Evolutionary conservation across 2,329 filamentous ascomycete genomes (phyloP).

Genomic region (Fonsecaea pedrosoi): DNA sequence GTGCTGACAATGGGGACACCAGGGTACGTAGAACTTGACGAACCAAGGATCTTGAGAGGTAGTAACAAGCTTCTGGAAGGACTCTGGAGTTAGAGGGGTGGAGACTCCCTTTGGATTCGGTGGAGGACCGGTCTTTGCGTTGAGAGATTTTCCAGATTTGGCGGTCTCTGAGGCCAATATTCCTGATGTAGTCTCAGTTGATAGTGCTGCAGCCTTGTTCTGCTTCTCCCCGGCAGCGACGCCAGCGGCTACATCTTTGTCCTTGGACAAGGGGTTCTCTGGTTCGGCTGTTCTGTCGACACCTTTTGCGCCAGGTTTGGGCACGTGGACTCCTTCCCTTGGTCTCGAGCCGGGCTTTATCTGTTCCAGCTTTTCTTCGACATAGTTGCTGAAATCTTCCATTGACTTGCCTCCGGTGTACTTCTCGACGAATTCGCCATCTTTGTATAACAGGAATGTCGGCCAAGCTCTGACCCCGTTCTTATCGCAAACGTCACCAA

Average conservation of each 20-base stretch:
- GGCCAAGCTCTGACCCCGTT: conserved; percentile 75
- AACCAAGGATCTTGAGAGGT: conserved; percentile 94
- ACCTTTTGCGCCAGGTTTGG: conserved; percentile 69
- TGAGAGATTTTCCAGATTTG: conserved; percentile 57
- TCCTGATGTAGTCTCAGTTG: conserved; percentile 46
- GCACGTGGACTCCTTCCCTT: conserved; percentile 68
- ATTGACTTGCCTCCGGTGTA: conserved; percentile 73
- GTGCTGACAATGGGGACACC: conserved; percentile 94
- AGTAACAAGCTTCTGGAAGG: conserved; percentile 83
- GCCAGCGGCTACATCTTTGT: conserved; percentile 50
- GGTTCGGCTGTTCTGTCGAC: conserved; percentile 53
- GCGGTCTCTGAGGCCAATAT: conserved; percentile 40
- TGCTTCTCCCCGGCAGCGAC: conserved; percentile 51
- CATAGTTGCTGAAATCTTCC: conserved; percentile 67
- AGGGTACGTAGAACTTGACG: conserved; percentile 97
- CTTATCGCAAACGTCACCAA: conserved; percentile 75
- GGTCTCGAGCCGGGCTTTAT: conserved; percentile 83
- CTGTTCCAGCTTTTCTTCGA: conserved; percentile 78
- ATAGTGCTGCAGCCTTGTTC: conserved; percentile 47
- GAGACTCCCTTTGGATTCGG: conserved; percentile 80
- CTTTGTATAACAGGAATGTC: conserved; percentile 77
- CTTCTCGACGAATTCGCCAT: conserved; percentile 71
- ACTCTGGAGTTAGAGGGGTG: conserved; percentile 77
- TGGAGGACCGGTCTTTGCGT: conserved; percentile 57
- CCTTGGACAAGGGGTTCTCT: conserved; percentile 50